These are phyloP conservation scores for Trypanosoma cruzi DNA, from an alignment of 208 protist species.

Conservation along the genomic window DNA sequence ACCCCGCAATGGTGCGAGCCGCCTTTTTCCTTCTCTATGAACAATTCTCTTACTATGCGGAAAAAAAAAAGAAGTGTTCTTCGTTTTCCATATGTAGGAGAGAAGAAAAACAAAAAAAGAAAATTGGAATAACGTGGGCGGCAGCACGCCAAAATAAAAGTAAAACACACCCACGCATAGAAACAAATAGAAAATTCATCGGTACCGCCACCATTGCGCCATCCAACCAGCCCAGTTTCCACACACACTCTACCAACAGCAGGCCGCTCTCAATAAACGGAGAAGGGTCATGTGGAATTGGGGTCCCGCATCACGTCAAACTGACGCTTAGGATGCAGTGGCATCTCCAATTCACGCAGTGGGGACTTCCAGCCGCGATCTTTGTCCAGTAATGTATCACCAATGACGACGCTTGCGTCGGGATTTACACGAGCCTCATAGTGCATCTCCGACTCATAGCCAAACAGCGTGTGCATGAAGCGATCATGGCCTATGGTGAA, in stretches of 20 bases:
- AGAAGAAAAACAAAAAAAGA: not conserved
- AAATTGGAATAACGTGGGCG: not conserved
- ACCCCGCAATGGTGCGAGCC: not conserved
- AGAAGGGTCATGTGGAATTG: conserved; percentile 49
- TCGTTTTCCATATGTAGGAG: no score
- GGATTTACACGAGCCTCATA: conserved; percentile 88
- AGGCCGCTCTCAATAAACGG: not conserved
- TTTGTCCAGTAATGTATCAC: conserved; percentile 42
- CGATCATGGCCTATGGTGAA: conserved; percentile 76
- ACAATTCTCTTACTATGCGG: not conserved
- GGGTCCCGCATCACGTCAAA: conserved; percentile 83
- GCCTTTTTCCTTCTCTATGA: not conserved
- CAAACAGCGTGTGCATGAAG: conserved; percentile 83
- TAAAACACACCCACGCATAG: not conserved
- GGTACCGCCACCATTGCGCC: not conserved
- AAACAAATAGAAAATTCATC: not conserved
- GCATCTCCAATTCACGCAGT: conserved; percentile 71
- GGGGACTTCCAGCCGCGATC: conserved; percentile 77
- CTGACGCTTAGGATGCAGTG: conserved; percentile 63
- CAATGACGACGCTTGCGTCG: conserved; percentile 35
- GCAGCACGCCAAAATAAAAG: not conserved
- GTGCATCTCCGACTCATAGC: conserved; percentile 92
- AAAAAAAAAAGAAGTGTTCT: not conserved
- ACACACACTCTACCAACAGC: not conserved
- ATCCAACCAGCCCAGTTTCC: not conserved